Conservation (phyloP, 2,329 filamentous ascomycete species). For the Cercospora sp. region DNA sequence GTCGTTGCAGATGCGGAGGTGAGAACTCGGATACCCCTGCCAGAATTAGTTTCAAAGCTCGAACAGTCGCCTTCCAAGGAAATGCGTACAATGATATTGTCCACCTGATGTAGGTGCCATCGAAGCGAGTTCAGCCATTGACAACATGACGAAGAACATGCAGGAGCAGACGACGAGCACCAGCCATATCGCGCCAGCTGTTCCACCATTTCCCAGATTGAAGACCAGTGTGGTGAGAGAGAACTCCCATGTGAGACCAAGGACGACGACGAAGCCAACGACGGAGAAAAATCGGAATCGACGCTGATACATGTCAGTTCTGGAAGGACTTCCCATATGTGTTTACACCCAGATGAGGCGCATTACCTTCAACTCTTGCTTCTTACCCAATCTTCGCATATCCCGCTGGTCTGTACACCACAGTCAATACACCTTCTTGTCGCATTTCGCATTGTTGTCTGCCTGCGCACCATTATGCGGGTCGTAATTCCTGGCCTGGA, state of each 20-base stretch:
- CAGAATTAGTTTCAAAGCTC: neutral
- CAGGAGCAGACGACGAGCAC: conserved; percentile 29
- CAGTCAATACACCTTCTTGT: neutral
- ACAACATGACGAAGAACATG: conserved; percentile 38
- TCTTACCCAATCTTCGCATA: conserved; percentile 30
- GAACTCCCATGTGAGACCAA: conserved; percentile 34
- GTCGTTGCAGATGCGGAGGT: conserved; percentile 55
- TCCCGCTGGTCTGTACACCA: conserved; percentile 25
- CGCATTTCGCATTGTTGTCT: conserved; percentile 1
- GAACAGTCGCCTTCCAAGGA: conserved; percentile 32
- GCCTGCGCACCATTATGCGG: conserved; percentile 22
- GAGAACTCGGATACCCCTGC: conserved; percentile 48
- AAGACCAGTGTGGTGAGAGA: conserved; percentile 28
- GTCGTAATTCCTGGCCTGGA: conserved; percentile 27
- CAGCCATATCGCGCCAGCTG: conserved; percentile 56
- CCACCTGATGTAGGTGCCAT: conserved; percentile 60
- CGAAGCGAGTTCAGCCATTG: conserved; percentile 54
- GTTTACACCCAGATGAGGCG: neutral
- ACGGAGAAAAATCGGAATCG: conserved; percentile 35
- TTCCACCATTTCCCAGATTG: conserved; percentile 50
- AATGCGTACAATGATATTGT: conserved; percentile 38
- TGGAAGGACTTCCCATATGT: neutral
- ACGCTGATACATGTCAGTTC: conserved; percentile 25
- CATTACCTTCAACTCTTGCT: conserved; percentile 28
- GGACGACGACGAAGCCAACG: conserved; percentile 33